Evolutionary conservation across 1,284 basidiomycete genomes (phyloP).

Genomic region (Sanguinoderma infundibulare): DNA sequence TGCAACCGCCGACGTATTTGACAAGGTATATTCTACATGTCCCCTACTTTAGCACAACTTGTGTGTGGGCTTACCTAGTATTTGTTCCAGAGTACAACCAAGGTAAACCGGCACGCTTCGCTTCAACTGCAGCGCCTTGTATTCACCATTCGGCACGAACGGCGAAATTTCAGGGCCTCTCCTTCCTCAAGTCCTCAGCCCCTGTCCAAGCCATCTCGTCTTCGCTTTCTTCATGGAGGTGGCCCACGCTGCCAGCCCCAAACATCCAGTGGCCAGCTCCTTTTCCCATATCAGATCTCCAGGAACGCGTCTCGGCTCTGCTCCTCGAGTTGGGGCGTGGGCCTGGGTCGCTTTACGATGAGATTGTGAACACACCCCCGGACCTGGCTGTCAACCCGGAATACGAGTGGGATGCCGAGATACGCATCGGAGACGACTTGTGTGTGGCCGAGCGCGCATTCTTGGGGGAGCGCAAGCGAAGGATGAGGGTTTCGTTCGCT

Average conservation of each 20-base stretch:
- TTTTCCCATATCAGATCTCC: slow-evolving; percentile 32
- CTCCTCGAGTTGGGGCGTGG: slow-evolving; percentile 41
- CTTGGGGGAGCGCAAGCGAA: slow-evolving; percentile 37
- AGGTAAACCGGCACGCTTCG: not conserved
- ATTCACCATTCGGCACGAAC: not conserved
- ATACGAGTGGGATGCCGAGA: slow-evolving; percentile 45
- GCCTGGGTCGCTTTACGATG: slow-evolving; percentile 41
- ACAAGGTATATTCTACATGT: not conserved
- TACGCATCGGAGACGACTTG: slow-evolving; percentile 42
- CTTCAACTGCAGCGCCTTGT: not conserved
- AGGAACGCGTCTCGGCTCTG: slow-evolving; percentile 34
- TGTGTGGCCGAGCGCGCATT: slow-evolving; percentile 43
- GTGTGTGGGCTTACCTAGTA: too few relatives aligned
- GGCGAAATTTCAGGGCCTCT: slow-evolving; percentile 26
- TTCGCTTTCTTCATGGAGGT: slow-evolving; percentile 34
- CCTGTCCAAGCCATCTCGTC: slow-evolving; percentile 32
- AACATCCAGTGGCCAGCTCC: slow-evolving; percentile 37
- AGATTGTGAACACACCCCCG: slow-evolving; percentile 36
- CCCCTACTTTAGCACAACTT: too few relatives aligned
- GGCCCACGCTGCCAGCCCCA: slow-evolving; percentile 33
- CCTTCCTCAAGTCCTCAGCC: slow-evolving; percentile 31
- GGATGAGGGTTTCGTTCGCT: slow-evolving; percentile 40
- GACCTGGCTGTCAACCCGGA: slow-evolving; percentile 42
- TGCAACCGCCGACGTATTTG: not conserved
- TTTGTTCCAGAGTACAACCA: not conserved